Percentiles rank a stretch among this genome's conserved stretches.
phyloP scores from a whole-genome alignment of 345 rosid genomes.

The Camelina sativa region DNA sequence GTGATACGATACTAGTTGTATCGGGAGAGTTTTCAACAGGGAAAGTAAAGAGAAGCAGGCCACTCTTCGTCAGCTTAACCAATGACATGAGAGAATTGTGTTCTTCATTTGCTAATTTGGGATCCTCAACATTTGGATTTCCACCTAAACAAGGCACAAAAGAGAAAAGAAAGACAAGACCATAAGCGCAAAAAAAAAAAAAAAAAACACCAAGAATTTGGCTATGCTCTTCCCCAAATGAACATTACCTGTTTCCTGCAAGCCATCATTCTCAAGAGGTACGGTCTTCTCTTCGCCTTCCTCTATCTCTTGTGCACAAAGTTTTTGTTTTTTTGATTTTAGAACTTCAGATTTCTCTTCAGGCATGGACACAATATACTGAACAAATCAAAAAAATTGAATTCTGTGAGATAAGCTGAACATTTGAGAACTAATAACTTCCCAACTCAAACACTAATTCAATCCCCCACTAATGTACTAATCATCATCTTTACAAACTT shows the following conservation, averaged over 20 bases:
- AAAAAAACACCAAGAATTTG: slow-evolving; percentile 22
- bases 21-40: slow-evolving; percentile 50
- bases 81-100: slow-evolving; percentile 62
- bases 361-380: slow-evolving; percentile 48
- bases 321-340: slow-evolving; percentile 62
- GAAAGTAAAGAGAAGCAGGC: slow-evolving; percentile 76
- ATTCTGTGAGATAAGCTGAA: slow-evolving; percentile 7
- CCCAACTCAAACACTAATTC: neutral
- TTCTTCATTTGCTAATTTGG: slow-evolving; percentile 36
- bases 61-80: slow-evolving; percentile 86
- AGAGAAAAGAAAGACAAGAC: neutral
- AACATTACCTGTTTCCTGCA: slow-evolving; percentile 51
- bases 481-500: neutral
- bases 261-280: slow-evolving; percentile 17
- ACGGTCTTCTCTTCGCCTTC: slow-evolving; percentile 24
- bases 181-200: neutral
- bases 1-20: slow-evolving; percentile 55
- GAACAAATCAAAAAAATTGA: slow-evolving; percentile 26
- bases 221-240: slow-evolving; percentile 25
- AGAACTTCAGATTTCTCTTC: slow-evolving; percentile 38
- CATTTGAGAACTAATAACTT: neutral
- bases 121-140: slow-evolving; percentile 35
- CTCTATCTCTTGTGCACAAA: slow-evolving; percentile 43
- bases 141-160: slow-evolving; percentile 40
- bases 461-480: neutral